A percentile compares a stretch with the other conserved stretches of the same genome.
Evolutionary conservation across 2,329 filamentous ascomycete genomes (phyloP).

Genomic region (Plenodomus biglobosus): DNA sequence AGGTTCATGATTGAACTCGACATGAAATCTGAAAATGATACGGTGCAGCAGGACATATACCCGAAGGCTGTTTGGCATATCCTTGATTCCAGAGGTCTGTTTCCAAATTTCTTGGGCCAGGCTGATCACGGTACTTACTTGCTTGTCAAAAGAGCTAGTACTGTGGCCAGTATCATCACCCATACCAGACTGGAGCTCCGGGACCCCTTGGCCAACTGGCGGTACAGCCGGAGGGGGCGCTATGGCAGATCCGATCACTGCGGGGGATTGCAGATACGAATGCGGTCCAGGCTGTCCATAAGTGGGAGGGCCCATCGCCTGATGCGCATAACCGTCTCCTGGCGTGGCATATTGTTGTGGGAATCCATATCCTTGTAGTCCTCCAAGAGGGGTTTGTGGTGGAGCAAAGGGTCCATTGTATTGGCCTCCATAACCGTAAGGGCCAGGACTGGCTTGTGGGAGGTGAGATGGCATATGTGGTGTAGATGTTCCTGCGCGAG

Average conservation of each 20-base stretch:
- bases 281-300: slow-evolving; percentile 30
- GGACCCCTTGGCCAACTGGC: slow-evolving; percentile 18
- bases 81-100: slow-evolving; percentile 59
- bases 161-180: slow-evolving; percentile 32
- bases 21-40: slow-evolving; percentile 59
- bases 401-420: slow-evolving; percentile 43
- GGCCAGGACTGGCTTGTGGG: slow-evolving; percentile 42
- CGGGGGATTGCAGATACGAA: slow-evolving; percentile 38
- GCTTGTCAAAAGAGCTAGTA: slow-evolving; percentile 42
- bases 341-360: slow-evolving; percentile 32
- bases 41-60: slow-evolving; percentile 67
- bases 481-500: slow-evolving; percentile 41
- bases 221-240: slow-evolving; percentile 28
- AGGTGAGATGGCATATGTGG: slow-evolving; percentile 40
- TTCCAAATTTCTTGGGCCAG: slow-evolving; percentile 66
- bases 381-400: slow-evolving; percentile 31
- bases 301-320: slow-evolving; percentile 33
- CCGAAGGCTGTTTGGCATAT: slow-evolving; percentile 63
- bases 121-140: slow-evolving; percentile 47
- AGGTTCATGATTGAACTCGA: slow-evolving; percentile 60
- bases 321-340: slow-evolving; percentile 35
- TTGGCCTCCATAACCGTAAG: slow-evolving; percentile 38
- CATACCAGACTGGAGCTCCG: slow-evolving; percentile 17
- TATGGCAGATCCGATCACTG: slow-evolving; percentile 31
- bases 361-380: slow-evolving; percentile 32